phyloP scores from a whole-genome alignment of 164 flowering plant genomes.

The Stephania japonica region DNA sequence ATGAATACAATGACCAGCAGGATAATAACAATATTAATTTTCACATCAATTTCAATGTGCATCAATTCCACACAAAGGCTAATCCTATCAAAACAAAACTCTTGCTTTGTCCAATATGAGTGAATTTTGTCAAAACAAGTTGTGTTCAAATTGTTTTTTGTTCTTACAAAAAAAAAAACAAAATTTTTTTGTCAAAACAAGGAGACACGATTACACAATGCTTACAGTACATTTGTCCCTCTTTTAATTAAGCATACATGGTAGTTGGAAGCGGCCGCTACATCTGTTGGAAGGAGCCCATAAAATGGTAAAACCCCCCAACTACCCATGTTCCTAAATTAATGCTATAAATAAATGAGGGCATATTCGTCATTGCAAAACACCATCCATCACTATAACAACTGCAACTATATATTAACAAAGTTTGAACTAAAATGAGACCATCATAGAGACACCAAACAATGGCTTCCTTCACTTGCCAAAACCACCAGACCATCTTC shows the following conservation, averaged over 20 bases:
- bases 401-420: background rate
- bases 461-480: slow-evolving; percentile 2
- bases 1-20: too few species aligned
- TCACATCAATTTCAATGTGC: too few species aligned
- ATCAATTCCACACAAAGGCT: too few species aligned
- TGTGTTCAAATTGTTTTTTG: too few species aligned
- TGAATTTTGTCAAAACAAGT: too few species aligned
- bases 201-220: too few species aligned
- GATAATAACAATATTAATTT: too few species aligned
- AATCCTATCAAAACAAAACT: too few species aligned
- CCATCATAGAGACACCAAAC: background rate
- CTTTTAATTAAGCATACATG: background rate
- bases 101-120: too few species aligned
- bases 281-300: background rate
- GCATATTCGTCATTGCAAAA: background rate
- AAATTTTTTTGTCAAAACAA: too few species aligned
- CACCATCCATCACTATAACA: background rate
- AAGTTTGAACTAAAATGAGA: background rate
- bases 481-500: background rate
- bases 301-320: background rate
- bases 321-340: background rate
- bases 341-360: background rate
- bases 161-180: too few species aligned
- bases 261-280: background rate
- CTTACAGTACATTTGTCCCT: too few species aligned